Evolutionary conservation across 1,139 yeast species (phyloP).

Genomic region (Lodderomyces margitis): DNA sequence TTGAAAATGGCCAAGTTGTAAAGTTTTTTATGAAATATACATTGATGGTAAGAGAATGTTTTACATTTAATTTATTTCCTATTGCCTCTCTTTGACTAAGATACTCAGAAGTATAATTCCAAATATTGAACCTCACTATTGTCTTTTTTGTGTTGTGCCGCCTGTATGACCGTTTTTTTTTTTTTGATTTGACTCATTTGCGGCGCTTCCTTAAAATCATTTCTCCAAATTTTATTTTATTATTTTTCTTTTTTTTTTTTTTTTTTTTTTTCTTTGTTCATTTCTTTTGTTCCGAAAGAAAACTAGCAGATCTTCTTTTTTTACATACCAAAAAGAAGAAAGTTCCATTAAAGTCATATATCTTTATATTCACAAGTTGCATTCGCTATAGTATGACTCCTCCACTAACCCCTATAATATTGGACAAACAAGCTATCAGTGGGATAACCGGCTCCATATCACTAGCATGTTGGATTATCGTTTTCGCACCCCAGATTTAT

Average conservation of each 20-base stretch:
- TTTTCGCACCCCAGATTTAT: conserved; percentile 94
- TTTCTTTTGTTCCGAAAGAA: too few relatives aligned
- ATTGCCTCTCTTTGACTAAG: background rate
- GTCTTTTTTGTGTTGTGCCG: background rate
- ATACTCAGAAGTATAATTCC: too few relatives aligned
- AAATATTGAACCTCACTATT: too few relatives aligned
- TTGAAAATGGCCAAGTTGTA: conserved; percentile 11
- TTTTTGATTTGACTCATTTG: background rate
- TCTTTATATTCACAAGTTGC: background rate
- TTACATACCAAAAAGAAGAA: background rate
- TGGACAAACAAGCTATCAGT: conserved; percentile 77
- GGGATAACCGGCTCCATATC: conserved; percentile 92
- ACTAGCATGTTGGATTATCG: conserved; percentile 96
- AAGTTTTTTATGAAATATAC: background rate
- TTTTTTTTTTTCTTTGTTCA: background rate
- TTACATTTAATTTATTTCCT: too few relatives aligned
- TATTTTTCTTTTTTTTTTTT: background rate
- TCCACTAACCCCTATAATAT: conserved; percentile 64
- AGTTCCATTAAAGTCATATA: too few relatives aligned
- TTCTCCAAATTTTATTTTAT: background rate
- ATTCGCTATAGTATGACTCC: conserved; percentile 32
- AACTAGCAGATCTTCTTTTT: too few relatives aligned
- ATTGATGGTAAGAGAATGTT: too few relatives aligned
- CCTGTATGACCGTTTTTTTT: too few relatives aligned
- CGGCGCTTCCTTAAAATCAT: background rate